Percentiles rank a stretch among this genome's conserved stretches.
These are phyloP conservation scores for Podospora comata DNA, from an alignment of 495 filamentous ascomycete species.

Conservation along the genomic window DNA sequence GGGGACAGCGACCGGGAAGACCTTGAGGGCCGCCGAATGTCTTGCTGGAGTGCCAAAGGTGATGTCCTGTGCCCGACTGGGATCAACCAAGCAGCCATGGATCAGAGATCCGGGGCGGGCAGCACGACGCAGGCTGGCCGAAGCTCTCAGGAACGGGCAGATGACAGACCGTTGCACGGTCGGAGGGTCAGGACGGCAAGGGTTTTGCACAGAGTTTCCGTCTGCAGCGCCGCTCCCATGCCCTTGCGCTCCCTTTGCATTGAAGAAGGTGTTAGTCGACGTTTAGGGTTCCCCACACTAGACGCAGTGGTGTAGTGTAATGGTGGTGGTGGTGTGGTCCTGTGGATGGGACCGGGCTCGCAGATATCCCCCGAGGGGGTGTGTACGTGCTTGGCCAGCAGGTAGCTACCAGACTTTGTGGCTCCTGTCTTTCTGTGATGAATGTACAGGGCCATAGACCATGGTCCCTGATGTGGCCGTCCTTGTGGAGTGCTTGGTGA, in stretches of 20 bases:
- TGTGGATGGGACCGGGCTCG: conserved; percentile 17
- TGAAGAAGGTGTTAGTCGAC: conserved; percentile 32
- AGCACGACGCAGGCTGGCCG: conserved; percentile 10
- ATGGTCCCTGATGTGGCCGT: conserved; percentile 18
- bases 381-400: neutral
- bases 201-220: conserved; percentile 25
- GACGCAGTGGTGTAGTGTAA: neutral
- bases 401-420: neutral
- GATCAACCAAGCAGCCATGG: conserved; percentile 19
- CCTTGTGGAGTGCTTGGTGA: conserved; percentile 5
- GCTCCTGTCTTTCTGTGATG: neutral
- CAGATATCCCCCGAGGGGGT: conserved; percentile 22
- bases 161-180: conserved; percentile 22
- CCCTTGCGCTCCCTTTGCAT: conserved; percentile 33
- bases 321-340: conserved; percentile 6
- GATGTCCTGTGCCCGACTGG: conserved; percentile 13
- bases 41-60: conserved; percentile 4
- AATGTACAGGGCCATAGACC: conserved; percentile 12
- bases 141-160: conserved; percentile 24
- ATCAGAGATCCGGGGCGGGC: conserved; percentile 15
- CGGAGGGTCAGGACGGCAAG: conserved; percentile 10
- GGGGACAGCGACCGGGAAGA: conserved; percentile 24
- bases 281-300: conserved; percentile 32
- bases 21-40: conserved; percentile 15
- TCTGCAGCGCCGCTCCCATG: conserved; percentile 20